phyloP scores from a whole-genome alignment of 495 filamentous ascomycete genomes.

The Cercophora newfieldiana region DNA sequence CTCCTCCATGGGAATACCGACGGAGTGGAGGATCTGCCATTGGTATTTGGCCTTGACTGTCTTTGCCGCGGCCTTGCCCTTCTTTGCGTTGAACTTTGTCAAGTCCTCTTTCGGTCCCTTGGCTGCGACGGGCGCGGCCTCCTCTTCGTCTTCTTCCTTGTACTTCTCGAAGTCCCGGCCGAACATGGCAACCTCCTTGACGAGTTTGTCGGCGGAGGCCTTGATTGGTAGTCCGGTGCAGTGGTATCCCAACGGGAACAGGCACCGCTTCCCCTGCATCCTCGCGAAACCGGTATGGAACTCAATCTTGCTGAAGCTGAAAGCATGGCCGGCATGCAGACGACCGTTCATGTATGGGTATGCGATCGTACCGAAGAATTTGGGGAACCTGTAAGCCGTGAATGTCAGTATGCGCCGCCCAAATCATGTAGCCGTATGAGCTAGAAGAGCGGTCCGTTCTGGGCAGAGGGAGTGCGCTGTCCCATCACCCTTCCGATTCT shows the following conservation, averaged over 20 bases:
- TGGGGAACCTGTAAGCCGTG: conserved; percentile 52
- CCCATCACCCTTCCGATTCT: neutral
- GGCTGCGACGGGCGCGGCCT: conserved; percentile 23
- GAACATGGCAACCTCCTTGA: conserved; percentile 85
- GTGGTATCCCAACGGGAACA: conserved; percentile 93
- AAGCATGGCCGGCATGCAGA: conserved; percentile 87
- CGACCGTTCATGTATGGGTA: conserved; percentile 97
- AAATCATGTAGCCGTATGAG: neutral
- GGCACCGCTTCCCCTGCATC: conserved; percentile 82
- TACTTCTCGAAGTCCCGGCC: conserved; percentile 82
- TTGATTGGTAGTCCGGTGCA: conserved; percentile 97
- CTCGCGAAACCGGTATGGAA: conserved; percentile 80
- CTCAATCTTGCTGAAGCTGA: conserved; percentile 87
- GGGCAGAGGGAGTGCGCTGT: neutral
- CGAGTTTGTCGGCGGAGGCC: conserved; percentile 92
- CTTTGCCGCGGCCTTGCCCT: conserved; percentile 92
- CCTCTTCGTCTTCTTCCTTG: conserved; percentile 57
- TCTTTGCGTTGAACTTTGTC: conserved; percentile 90
- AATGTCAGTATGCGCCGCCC: neutral
- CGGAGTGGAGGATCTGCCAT: conserved; percentile 62
- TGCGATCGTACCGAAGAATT: conserved; percentile 91
- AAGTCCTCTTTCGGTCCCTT: conserved; percentile 61
- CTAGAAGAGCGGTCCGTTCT: neutral
- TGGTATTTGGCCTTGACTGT: conserved; percentile 75
- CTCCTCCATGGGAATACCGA: conserved; percentile 75